A percentile compares a stretch with the other conserved stretches of the same genome.
Evolutionary conservation across 106 monocot species (phyloP).

Genomic region (Posidonia australis): DNA sequence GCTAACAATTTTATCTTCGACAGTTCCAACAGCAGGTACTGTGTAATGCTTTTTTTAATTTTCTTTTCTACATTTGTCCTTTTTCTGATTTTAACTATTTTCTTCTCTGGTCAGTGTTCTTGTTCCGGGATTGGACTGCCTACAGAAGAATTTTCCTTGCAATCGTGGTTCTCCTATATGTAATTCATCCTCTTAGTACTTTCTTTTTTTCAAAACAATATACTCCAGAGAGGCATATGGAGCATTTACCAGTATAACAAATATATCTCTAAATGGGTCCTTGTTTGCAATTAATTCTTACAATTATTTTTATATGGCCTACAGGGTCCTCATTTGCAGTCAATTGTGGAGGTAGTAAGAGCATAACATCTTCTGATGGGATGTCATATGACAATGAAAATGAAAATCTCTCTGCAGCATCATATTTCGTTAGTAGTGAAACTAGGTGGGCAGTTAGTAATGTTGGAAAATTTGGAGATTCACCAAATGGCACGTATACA

Average conservation of each 20-base stretch:
- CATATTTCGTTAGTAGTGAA: conserved; percentile 50
- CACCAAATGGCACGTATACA: conserved; percentile 32
- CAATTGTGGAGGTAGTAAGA: conserved; percentile 63
- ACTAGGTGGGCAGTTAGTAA: conserved; percentile 70
- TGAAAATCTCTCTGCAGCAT: conserved; percentile 38
- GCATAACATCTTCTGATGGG: conserved; percentile 32
- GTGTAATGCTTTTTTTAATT: neutral
- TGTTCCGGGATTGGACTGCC: conserved; percentile 34
- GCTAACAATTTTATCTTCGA: neutral
- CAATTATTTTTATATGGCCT: neutral
- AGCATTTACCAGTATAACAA: no score
- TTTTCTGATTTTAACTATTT: no score
- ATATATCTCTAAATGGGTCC: neutral
- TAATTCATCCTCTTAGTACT: conserved; percentile 24
- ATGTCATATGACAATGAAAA: conserved; percentile 48
- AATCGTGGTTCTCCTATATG: conserved; percentile 51
- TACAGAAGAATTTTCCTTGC: conserved; percentile 64
- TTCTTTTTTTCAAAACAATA: no score
- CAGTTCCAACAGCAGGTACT: neutral
- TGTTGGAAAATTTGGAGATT: conserved; percentile 48
- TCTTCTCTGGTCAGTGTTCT: no score
- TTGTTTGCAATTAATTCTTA: neutral
- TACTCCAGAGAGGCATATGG: no score
- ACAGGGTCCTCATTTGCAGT: conserved; percentile 67
- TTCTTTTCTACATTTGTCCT: no score